Conservation (phyloP, 176 grass and related monocot genomes). For the Cenchrus americanus region DNA sequence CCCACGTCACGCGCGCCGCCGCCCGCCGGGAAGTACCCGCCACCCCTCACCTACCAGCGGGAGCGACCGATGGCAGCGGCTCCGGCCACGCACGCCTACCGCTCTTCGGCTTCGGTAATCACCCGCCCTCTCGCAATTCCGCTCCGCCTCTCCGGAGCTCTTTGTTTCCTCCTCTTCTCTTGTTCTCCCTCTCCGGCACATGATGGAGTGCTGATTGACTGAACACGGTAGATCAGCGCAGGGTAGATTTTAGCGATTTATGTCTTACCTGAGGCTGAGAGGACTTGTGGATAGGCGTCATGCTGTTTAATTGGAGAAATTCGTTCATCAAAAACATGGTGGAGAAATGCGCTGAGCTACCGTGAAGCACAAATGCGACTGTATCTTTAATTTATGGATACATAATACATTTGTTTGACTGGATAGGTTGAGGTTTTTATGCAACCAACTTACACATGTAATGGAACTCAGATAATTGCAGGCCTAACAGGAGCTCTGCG, state of each 20-base stretch:
- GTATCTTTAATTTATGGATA: neutral
- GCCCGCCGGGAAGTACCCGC: neutral
- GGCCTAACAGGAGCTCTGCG: constrained; percentile 51
- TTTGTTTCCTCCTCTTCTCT: neutral
- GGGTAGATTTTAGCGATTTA: neutral
- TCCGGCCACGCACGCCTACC: constrained; percentile 30
- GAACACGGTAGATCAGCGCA: neutral
- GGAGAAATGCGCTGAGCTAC: too few species aligned
- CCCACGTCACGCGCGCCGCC: constrained; percentile 28
- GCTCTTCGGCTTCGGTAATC: constrained; percentile 57
- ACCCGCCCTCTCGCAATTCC: neutral
- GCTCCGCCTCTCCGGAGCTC: neutral
- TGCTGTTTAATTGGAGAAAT: neutral
- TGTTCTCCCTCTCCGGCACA: neutral
- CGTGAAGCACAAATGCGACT: too few species aligned
- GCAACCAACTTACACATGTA: constrained; percentile 36
- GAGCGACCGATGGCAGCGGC: constrained; percentile 43
- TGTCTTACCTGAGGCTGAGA: neutral
- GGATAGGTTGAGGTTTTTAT: constrained; percentile 17
- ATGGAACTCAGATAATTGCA: constrained; percentile 68
- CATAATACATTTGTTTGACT: neutral
- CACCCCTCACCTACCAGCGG: neutral
- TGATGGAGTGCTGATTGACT: neutral
- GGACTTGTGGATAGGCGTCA: neutral
- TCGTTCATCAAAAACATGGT: neutral